Evolutionary conservation across 1,284 basidiomycete genomes (phyloP), one percentile per base, ranked within the genome.

Genomic region (Microbotryomycetes sp.): DNA sequence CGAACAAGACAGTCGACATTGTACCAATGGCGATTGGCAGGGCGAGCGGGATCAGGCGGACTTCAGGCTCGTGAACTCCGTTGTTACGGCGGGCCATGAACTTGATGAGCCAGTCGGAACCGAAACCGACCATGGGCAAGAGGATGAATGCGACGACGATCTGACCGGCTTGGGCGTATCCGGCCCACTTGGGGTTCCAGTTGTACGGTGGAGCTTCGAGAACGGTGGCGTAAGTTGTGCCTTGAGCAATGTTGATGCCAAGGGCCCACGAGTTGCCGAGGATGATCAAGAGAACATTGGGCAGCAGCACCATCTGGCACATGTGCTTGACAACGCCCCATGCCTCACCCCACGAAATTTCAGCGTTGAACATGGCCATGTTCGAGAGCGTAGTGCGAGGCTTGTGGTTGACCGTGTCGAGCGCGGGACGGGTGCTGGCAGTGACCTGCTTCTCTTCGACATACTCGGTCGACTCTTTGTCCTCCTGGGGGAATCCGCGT

Each of bases 11-110:
- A 16, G 26, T 28, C n/a, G 21, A 18, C 7, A 26, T 30, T 7
- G 30, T 26, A 5, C 50, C 50, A 59, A 78, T 75, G 7, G 79
- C 70, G 77, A 78, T 79, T 7, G 74, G 70, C 5, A 73, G 56
- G 60, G 77, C 73, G 65, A 79, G 78, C 23, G 77, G 63, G 5
- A 80, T 75, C 21, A 78, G 73, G 66, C 45, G 11, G 21, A 54
- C 57, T 6, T 35, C 79, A 1, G 79, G 79, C 65, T 80, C 79
- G 67, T 79, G 80, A 4, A 80, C 70, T 0, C 79, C 79, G 41
- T 76, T 75, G 60, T 79, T 80, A 4, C 75, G 73, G 59, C 72
- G 78, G 3, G 79, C 74, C 41, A 80, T 69, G 76, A 75, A 78
- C 16, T 78, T 76, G 4, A 76, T 76, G 29, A 76, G 75, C 72